phyloP scores from a whole-genome alignment of 2,329 filamentous ascomycete genomes.

The Ophiostoma triangulosporum region DNA sequence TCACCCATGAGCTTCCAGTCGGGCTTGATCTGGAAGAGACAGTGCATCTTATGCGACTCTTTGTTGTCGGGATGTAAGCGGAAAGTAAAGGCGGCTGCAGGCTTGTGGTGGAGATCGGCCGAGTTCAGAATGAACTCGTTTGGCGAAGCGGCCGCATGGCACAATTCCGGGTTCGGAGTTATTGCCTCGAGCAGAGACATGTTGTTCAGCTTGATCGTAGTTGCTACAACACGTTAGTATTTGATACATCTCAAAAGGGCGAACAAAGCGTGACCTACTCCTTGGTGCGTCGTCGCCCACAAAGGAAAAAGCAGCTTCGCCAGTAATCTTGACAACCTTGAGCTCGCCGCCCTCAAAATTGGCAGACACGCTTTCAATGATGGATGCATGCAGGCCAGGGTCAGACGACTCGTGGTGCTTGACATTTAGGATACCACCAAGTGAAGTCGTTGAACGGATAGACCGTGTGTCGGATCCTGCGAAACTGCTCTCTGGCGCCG shows the following conservation, averaged over 20 bases:
- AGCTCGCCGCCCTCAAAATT: slow-evolving; percentile 63
- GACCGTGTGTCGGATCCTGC: slow-evolving; percentile 74
- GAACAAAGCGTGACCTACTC: slow-evolving; percentile 13
- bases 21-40: slow-evolving; percentile 60
- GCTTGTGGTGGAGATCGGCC: slow-evolving; percentile 53
- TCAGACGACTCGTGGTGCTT: slow-evolving; percentile 72
- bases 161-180: slow-evolving; percentile 83
- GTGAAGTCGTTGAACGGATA: slow-evolving; percentile 73
- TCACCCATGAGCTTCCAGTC: slow-evolving; percentile 73
- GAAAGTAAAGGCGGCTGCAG: slow-evolving; percentile 82
- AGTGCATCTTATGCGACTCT: slow-evolving; percentile 36
- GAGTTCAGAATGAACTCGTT: slow-evolving; percentile 73
- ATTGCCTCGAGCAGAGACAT: slow-evolving; percentile 82
- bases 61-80: slow-evolving; percentile 59
- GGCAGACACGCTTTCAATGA: slow-evolving; percentile 84
- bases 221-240: slow-evolving; percentile 17
- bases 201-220: slow-evolving; percentile 74
- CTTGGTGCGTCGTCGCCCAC: slow-evolving; percentile 35
- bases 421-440: slow-evolving; percentile 53
- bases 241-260: no score
- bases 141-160: slow-evolving; percentile 51
- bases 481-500: slow-evolving; percentile 50
- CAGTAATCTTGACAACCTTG: slow-evolving; percentile 60
- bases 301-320: slow-evolving; percentile 80
- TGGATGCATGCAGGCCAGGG: slow-evolving; percentile 71